Conservation (phyloP, 225 moss, liverwort and hornwort genomes). For the Asterella californica region DNA sequence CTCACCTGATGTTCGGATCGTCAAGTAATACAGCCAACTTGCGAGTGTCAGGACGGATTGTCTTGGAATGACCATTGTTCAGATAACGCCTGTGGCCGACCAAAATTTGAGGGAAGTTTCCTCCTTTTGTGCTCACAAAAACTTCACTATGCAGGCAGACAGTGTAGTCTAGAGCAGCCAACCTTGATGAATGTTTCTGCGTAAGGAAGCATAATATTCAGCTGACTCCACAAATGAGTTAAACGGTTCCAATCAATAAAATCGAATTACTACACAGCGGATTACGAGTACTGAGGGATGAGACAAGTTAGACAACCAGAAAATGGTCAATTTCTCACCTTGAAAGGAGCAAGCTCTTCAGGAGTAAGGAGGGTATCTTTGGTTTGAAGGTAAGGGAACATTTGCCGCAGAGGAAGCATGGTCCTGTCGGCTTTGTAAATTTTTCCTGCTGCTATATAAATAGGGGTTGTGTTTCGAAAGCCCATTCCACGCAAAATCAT, state of each 20-base stretch:
- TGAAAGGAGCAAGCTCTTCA: constrained; percentile 70
- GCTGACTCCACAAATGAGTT: no score
- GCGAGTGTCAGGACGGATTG: constrained; percentile 93
- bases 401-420: constrained; percentile 78
- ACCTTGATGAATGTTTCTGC: constrained; percentile 81
- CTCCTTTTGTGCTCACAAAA: constrained; percentile 93
- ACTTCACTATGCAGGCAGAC: constrained; percentile 95
- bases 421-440: constrained; percentile 73
- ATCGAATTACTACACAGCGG: neutral
- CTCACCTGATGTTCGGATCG: constrained; percentile 65
- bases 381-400: constrained; percentile 86
- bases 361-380: constrained; percentile 72
- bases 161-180: constrained; percentile 91
- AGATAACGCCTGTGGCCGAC: constrained; percentile 91
- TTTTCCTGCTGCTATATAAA: constrained; percentile 86
- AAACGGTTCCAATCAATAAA: neutral
- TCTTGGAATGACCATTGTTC: constrained; percentile 90
- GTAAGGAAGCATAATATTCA: neutral
- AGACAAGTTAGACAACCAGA: no score
- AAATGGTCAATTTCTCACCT: constrained; percentile 42
- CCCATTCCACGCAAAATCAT: constrained; percentile 99
- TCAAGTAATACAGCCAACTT: constrained; percentile 70
- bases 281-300: neutral
- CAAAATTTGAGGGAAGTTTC: constrained; percentile 94
- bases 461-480: constrained; percentile 76